These are phyloP conservation scores for Phytopythium mirpurense DNA, from an alignment of 352 stramenopile genomes.

Conservation along the genomic window DNA sequence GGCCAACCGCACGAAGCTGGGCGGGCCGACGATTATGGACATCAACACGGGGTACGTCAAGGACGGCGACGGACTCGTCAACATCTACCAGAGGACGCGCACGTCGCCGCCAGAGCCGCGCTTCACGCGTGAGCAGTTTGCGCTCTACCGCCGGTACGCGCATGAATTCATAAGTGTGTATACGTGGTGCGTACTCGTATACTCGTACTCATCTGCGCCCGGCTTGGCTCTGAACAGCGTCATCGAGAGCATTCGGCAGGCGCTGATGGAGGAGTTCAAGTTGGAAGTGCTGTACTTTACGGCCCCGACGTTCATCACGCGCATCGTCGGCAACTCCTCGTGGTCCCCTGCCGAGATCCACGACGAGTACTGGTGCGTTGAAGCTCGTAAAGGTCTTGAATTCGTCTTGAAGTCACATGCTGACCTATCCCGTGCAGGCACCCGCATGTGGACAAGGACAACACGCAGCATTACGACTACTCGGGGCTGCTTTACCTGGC, in stretches of 20 bases:
- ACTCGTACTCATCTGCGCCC: background rate
- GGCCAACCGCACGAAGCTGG: constrained; percentile 56
- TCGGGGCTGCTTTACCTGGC: constrained; percentile 88
- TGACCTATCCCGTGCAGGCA: constrained; percentile 36
- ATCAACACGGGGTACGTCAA: constrained; percentile 88
- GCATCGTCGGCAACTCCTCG: constrained; percentile 76
- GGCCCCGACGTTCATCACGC: constrained; percentile 91
- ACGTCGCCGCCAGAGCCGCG: constrained; percentile 35
- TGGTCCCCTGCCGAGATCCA: constrained; percentile 81
- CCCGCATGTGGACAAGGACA: constrained; percentile 90
- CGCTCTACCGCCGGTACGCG: constrained; percentile 61
- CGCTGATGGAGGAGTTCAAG: constrained; percentile 77
- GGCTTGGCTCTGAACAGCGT: constrained; percentile 17
- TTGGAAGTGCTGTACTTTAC: constrained; percentile 86
- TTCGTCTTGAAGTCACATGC: no score
- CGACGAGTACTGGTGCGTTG: constrained; percentile 87
- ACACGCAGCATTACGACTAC: constrained; percentile 93
- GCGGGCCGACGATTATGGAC: constrained; percentile 91
- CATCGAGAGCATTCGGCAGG: constrained; percentile 75
- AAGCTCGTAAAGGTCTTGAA: background rate
- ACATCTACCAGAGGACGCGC: constrained; percentile 76
- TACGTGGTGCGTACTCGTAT: no score
- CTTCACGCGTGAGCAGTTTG: constrained; percentile 82
- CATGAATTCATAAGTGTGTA: no score
- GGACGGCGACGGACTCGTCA: constrained; percentile 81